A percentile compares a stretch with the other conserved stretches of the same genome.
These are phyloP conservation scores for Aaosphaeria arxii DNA, from an alignment of 2,329 filamentous ascomycete species.

Conservation along the genomic window DNA sequence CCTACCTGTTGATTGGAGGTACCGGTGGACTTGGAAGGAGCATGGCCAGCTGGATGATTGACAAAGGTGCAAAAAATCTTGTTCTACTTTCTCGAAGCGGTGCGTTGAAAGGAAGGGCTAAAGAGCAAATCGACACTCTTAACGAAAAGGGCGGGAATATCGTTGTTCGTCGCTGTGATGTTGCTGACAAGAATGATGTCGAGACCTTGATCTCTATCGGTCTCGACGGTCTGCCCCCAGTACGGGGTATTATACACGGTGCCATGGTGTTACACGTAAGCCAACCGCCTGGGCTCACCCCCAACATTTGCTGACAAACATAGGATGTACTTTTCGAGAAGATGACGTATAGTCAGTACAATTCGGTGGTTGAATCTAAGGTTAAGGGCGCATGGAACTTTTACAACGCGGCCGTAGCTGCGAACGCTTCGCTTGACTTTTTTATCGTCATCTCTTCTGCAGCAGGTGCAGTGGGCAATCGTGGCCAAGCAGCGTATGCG, in stretches of 20 bases:
- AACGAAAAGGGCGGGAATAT: constrained; percentile 3
- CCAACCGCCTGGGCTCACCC: background rate
- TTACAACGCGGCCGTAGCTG: constrained; percentile 14
- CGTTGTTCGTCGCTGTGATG: constrained; percentile 7
- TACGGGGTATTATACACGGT: constrained; percentile 10
- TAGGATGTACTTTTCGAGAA: constrained; percentile 17
- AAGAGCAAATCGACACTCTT: constrained; percentile 6
- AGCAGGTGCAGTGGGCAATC: constrained; percentile 19
- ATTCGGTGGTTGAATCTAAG: constrained; percentile 12
- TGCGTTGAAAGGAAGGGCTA: constrained; percentile 3
- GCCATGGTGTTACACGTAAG: constrained; percentile 17
- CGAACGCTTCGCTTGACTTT: constrained; percentile 29
- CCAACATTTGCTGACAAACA: constrained; percentile 16
- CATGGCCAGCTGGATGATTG: constrained; percentile 15
- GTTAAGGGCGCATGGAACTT: constrained; percentile 19
- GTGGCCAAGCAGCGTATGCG: constrained; percentile 44
- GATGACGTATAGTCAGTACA: constrained; percentile 5
- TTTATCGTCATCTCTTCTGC: constrained; percentile 38
- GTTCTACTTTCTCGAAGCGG: constrained; percentile 13
- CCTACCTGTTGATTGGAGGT: constrained; percentile 19
- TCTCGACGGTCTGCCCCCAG: constrained; percentile 2
- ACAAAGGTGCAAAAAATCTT: constrained; percentile 15
- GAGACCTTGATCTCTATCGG: constrained; percentile 4
- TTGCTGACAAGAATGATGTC: constrained; percentile 5
- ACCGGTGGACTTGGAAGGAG: constrained; percentile 18